These are phyloP conservation scores for Penicillium roqueforti DNA, from an alignment of 495 filamentous ascomycete genomes.

Conservation along the genomic window DNA sequence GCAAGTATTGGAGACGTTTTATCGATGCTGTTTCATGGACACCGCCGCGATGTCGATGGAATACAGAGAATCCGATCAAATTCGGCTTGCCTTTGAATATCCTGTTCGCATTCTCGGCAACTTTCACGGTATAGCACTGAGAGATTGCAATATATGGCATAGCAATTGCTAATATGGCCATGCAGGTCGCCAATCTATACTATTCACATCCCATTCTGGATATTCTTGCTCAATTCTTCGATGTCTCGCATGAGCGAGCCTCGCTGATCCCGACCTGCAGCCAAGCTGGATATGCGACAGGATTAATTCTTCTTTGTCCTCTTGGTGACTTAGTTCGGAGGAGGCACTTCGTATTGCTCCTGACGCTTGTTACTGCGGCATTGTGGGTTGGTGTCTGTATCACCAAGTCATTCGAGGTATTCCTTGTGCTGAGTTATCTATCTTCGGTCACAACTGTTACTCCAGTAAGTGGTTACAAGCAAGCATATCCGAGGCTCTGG, in stretches of 20 bases:
- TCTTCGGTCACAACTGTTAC: constrained; percentile 75
- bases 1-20: neutral
- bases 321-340: constrained; percentile 70
- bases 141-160: neutral
- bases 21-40: constrained; percentile 45
- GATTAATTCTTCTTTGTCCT: constrained; percentile 72
- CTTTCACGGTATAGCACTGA: constrained; percentile 20
- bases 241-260: constrained; percentile 53
- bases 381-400: constrained; percentile 68
- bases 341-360: constrained; percentile 61
- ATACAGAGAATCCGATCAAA: constrained; percentile 50
- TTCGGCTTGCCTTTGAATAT: constrained; percentile 59
- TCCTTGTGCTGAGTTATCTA: constrained; percentile 66
- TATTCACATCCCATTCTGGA: constrained; percentile 68
- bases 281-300: constrained; percentile 76
- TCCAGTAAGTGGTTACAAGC: constrained; percentile 38
- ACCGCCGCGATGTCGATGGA: constrained; percentile 55
- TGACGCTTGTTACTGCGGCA: constrained; percentile 63
- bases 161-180: neutral
- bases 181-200: constrained; percentile 61
- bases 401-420: constrained; percentile 59
- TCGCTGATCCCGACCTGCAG: constrained; percentile 69
- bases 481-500: neutral
- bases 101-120: constrained; percentile 53
- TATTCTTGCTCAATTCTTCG: constrained; percentile 56